These are phyloP conservation scores for Rhizopus stolonifer DNA, from an alignment of 371 early-diverging fungal species.

Conservation along the genomic window DNA sequence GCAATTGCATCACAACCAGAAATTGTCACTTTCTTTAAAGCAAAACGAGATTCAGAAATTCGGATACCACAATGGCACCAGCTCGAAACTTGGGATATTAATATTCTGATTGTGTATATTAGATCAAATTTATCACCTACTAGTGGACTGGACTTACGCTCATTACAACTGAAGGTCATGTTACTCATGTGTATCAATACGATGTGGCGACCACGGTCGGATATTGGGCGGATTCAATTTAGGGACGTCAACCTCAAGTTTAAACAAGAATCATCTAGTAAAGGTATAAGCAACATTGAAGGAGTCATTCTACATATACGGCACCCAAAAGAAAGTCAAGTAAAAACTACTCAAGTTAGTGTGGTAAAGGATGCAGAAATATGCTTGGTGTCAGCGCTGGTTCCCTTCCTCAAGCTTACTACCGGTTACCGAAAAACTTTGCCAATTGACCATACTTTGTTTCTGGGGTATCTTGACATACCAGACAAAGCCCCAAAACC, in stretches of 20 bases:
- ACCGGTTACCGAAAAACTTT: not conserved
- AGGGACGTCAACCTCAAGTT: not conserved
- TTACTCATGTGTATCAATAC: constrained; percentile 11
- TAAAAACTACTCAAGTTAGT: not conserved
- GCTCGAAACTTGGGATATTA: not conserved
- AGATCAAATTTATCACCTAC: not conserved
- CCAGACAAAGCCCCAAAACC: not conserved
- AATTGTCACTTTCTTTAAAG: constrained; percentile 4
- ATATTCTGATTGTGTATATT: not conserved
- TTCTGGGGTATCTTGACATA: constrained; percentile 4
- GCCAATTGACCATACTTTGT: constrained; percentile 10
- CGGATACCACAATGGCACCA: not conserved
- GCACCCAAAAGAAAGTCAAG: constrained; percentile 10
- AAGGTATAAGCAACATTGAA: no score
- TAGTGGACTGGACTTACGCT: not conserved
- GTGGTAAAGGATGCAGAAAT: not conserved
- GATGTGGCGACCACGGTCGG: constrained; percentile 11
- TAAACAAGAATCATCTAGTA: not conserved
- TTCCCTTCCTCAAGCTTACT: not conserved
- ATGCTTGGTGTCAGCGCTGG: not conserved
- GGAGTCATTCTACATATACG: no score
- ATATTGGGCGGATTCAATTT: constrained; percentile 3
- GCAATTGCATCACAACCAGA: not conserved
- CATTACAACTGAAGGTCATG: no score
- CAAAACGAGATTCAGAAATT: not conserved